Base-by-base conservation (phyloP, 495 filamentous ascomycete genomes). In the Trichoderma erinaceum region DNA sequence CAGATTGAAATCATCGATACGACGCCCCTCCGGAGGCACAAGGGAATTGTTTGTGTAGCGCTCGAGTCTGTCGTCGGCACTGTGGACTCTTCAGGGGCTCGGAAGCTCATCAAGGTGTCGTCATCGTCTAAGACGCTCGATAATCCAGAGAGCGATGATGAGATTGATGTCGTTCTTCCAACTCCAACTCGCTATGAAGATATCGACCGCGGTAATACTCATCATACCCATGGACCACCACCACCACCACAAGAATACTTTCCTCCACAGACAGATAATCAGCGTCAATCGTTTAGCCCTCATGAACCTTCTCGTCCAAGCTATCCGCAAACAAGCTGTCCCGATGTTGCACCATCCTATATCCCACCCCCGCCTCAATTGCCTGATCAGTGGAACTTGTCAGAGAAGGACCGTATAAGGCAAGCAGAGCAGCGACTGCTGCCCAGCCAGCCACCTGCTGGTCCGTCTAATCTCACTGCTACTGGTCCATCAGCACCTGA, bases 1-100 rank as follows among this genome's bases (percentile, higher is more conserved):
- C 91, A 97, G 69, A 84, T 97, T 21, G 92, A 97, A 69, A 99
- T 97, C 68, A 84, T 97, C n/a, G 92, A 97, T 69, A 99, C 95
- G 0, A 90, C 93, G 71, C 84, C 88, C 65, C 88, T 98, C 18
- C 85, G 91, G 61, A 87, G 94, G 46, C 89, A 95, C 70, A 97
- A 96, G 72, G 91, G 90, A 13, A 91, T 97, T 7, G 88, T 97
- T 3, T 88, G 89, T 8, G 89, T 90, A 29, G 80, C 86, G 1
- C 93, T 94, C 71, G 93, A 97, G 72, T 85, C 97, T 43, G 80
- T 96, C 11, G 86, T 98, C n/a, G 94, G 94, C 0, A 97, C 92
- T 4, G 83, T 83, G 66, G 95, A 99, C 76, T 94, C 86, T 69
- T 84, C 83, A 48, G 84, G 90, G 66, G 0, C 10, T 13, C 65